Base-by-base conservation (phyloP, 2,329 filamentous ascomycete genomes). In the Cytospora paraplurivora region DNA sequence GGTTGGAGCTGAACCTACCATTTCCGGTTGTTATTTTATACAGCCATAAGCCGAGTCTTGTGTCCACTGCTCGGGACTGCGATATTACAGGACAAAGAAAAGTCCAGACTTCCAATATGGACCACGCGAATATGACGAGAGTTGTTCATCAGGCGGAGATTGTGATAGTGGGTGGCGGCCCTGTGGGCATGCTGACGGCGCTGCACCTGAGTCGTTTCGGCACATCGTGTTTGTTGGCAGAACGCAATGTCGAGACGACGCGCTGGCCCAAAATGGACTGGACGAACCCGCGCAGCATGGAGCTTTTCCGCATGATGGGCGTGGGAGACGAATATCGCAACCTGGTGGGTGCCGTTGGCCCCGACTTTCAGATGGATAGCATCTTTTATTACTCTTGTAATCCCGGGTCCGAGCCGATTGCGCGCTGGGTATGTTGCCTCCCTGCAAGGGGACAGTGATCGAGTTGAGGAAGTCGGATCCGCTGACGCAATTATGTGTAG, bases 381-480 rank as follows among this genome's bases (percentile, higher is more conserved):
- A 47, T 57, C 55, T 57, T 57, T 33, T 57, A 57, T 47, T 49
- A 57, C 37, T 57, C 55, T 38, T 57, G 55, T 33, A 57, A 57
- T 34, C 55, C 55, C 55, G 55, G 55, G 37, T 57, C 55, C 19
- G 15, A 41, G n/a, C 55, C 55, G 35, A 57, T 57, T 32, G 38
- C 37, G 7, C 55, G 55, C 10, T 57, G 55, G 55, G 55, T 57
- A 44, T 57, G 55, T 57, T 32, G 21, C 35, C 32, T 44, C 17
- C 12, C 21, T 57, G 12, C 38, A 8, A 33, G 1, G 35, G 19
- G 11, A 32, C 12, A 44, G 37, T 47, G 19, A 32, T 52, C 19
- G 3, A 52, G 32, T 13, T 32, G 49, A 52, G 55, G n/a, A 27
- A 47, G 13, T 11, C 38, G 37, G 27, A 27, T 13, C n/a, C 32